These are phyloP conservation scores for Alternaria panax DNA, from an alignment of 2,329 filamentous ascomycete species.

Conservation along the genomic window DNA sequence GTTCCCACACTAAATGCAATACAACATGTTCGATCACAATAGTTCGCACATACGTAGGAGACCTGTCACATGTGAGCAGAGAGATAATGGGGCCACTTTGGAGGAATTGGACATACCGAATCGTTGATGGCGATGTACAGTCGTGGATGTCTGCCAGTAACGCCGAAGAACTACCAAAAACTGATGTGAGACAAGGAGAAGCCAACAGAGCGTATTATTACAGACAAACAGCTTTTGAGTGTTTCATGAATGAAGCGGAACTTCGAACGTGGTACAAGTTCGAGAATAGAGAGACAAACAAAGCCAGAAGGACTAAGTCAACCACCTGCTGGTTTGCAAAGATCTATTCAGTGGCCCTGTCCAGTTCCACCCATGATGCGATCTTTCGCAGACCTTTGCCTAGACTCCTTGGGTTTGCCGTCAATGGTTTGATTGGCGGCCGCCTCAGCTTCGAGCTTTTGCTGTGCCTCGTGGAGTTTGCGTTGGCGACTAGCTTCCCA, in stretches of 20 bases:
- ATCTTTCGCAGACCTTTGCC: slow-evolving; percentile 40
- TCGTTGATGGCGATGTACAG: neutral
- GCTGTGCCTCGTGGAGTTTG: slow-evolving; percentile 41
- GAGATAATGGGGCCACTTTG: neutral
- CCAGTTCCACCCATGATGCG: slow-evolving; percentile 40
- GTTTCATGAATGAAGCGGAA: neutral
- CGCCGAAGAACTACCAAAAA: neutral
- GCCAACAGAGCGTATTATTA: neutral
- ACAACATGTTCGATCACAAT: neutral
- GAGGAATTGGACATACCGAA: neutral
- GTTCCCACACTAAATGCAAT: neutral
- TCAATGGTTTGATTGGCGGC: slow-evolving; percentile 23
- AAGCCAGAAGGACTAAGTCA: too few relatives aligned
- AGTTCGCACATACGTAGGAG: neutral
- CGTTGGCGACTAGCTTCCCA: slow-evolving; percentile 69
- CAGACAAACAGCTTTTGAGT: neutral
- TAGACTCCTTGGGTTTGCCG: slow-evolving; percentile 23
- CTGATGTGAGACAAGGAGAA: neutral
- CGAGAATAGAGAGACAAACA: too few relatives aligned
- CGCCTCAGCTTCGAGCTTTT: slow-evolving; percentile 22
- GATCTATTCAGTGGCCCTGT: slow-evolving; percentile 14
- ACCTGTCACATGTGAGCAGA: neutral
- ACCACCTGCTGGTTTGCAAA: too few relatives aligned
- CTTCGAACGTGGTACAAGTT: neutral
- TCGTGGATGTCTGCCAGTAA: neutral